A percentile compares a stretch with the other conserved stretches of the same genome.
These are phyloP conservation scores for Cladophialophora psammophila DNA, from an alignment of 2,329 filamentous ascomycete genomes.

Conservation along the genomic window DNA sequence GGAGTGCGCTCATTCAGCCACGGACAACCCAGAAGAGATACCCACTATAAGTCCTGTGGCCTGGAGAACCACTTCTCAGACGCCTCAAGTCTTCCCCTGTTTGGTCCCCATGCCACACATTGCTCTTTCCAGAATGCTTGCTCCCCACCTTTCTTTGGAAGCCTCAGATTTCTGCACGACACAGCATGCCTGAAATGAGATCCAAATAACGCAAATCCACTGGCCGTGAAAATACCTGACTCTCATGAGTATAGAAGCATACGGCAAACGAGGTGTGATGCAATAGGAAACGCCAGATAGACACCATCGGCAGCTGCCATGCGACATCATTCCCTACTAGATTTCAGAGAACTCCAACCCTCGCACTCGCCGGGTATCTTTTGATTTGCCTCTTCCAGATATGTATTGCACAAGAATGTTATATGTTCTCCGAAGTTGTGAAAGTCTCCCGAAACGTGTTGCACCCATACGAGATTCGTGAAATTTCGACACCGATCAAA, in stretches of 20 bases:
- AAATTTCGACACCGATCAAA: neutral
- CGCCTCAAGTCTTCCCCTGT: neutral
- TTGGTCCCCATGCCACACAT: neutral
- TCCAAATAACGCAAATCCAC: neutral
- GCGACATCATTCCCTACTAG: conserved; percentile 5
- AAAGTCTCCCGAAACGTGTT: neutral
- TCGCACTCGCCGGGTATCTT: conserved; percentile 11
- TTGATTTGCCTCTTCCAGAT: conserved; percentile 3
- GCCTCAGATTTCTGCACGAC: neutral
- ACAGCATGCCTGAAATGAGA: neutral
- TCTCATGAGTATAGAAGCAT: conserved; percentile 7
- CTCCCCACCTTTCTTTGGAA: neutral
- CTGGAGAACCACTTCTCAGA: neutral
- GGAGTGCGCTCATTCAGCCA: no score
- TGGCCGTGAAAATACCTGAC: conserved; percentile 1
- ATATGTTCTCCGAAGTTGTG: conserved; percentile 13
- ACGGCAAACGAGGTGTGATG: neutral
- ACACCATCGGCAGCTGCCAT: neutral
- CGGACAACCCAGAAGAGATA: neutral
- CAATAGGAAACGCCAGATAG: conserved; percentile 5
- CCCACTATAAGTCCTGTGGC: neutral
- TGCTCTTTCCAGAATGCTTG: neutral
- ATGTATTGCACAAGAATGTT: conserved; percentile 13
- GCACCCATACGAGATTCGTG: conserved; percentile 16
- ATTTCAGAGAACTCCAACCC: neutral